Percentiles rank a stretch among this genome's conserved stretches.
Conservation (phyloP, 1,284 basidiomycete species). For the Ceratobasidium sp. region DNA sequence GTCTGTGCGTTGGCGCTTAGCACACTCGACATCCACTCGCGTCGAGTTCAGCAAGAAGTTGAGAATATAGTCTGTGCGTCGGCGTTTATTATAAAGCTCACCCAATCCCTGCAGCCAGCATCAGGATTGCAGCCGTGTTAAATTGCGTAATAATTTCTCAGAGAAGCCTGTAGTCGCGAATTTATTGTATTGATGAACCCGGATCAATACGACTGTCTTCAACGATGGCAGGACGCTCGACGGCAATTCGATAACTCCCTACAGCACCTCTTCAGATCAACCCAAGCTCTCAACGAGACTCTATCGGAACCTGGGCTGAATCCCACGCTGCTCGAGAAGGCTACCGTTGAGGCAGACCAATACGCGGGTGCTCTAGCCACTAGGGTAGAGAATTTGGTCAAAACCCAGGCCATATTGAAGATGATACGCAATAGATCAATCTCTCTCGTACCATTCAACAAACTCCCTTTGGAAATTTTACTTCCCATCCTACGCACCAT, state of each 20-base stretch:
- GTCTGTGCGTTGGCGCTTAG: constrained; percentile 11
- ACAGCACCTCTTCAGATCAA: neutral
- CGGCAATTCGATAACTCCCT: neutral
- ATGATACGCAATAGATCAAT: neutral
- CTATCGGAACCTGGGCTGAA: neutral
- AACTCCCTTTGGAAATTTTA: neutral
- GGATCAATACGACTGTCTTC: too few species aligned
- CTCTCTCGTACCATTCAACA: neutral
- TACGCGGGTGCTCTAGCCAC: neutral
- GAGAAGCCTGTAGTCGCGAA: too few species aligned
- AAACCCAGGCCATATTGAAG: neutral
- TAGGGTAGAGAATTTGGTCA: neutral
- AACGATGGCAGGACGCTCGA: neutral
- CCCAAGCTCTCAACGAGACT: neutral
- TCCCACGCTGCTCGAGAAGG: neutral
- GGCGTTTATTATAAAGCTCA: too few species aligned
- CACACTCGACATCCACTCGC: too few species aligned
- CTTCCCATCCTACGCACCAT: neutral
- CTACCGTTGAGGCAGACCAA: neutral
- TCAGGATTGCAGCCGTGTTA: too few species aligned
- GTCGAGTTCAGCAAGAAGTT: too few species aligned
- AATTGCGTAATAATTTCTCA: too few species aligned
- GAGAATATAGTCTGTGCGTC: too few species aligned
- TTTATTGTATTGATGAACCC: too few species aligned
- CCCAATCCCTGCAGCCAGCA: too few species aligned